A percentile compares a stretch with the other conserved stretches of the same genome.
Conservation (phyloP, 2,329 filamentous ascomycete genomes). For the Camillea tinctor region DNA sequence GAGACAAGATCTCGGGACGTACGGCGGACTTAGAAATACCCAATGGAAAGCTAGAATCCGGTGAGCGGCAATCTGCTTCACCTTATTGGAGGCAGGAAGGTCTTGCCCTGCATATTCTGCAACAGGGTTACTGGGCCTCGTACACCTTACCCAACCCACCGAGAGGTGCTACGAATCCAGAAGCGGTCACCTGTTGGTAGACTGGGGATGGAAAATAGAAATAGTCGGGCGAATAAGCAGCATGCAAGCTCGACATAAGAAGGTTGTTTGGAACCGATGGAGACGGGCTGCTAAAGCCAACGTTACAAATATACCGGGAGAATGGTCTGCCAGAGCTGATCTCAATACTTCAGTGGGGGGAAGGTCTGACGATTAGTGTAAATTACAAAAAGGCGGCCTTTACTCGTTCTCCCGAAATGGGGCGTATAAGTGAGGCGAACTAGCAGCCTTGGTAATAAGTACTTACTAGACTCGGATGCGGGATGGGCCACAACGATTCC, state of each 20-base stretch:
- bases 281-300: neutral
- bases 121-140: neutral
- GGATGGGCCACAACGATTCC: constrained; percentile 22
- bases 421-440: constrained; percentile 33
- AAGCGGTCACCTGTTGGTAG: neutral
- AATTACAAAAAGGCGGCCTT: neutral
- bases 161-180: neutral
- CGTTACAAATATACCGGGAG: neutral
- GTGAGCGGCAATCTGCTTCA: neutral
- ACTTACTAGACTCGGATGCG: constrained; percentile 25
- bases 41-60: neutral
- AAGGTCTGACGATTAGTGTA: neutral
- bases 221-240: neutral
- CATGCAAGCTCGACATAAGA: neutral
- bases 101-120: neutral
- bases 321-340: neutral
- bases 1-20: neutral
- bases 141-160: neutral
- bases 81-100: neutral
- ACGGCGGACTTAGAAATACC: neutral
- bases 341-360: neutral
- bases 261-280: neutral
- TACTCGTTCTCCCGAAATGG: constrained; percentile 18
- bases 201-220: neutral
- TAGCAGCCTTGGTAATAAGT: constrained; percentile 20